A percentile compares a stretch with the other conserved stretches of the same genome.
Conservation (phyloP, 176 grass and related monocot genomes). For the Cymbopogon citratus region DNA sequence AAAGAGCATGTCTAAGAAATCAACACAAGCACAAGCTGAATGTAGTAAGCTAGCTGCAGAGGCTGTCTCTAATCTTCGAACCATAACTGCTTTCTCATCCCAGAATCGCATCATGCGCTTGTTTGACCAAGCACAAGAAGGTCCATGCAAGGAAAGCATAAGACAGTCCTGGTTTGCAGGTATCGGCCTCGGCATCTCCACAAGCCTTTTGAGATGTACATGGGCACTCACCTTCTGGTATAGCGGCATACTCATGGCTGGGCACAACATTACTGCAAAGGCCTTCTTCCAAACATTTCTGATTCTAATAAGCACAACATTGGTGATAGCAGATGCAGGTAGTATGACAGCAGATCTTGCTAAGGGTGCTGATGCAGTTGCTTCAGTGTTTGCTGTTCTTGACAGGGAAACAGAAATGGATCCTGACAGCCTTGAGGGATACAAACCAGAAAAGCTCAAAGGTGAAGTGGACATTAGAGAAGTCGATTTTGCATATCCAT, state of each 20-base stretch:
- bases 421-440: constrained; percentile 54
- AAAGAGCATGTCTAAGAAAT: constrained; percentile 65
- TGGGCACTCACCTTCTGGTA: constrained; percentile 97
- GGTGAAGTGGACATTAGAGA: constrained; percentile 73
- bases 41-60: constrained; percentile 83
- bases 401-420: constrained; percentile 69
- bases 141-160: constrained; percentile 56
- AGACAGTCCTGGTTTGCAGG: constrained; percentile 83
- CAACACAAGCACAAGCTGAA: constrained; percentile 60
- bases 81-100: constrained; percentile 89
- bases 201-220: constrained; percentile 68
- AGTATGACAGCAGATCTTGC: constrained; percentile 89
- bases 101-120: constrained; percentile 63
- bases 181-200: constrained; percentile 65
- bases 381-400: constrained; percentile 78
- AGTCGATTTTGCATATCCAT: constrained; percentile 79
- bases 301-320: constrained; percentile 83
- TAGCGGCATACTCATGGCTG: constrained; percentile 57
- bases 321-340: constrained; percentile 91
- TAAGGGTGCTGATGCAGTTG: constrained; percentile 80
- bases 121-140: constrained; percentile 59
- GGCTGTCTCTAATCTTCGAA: constrained; percentile 81
- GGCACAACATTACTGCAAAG: constrained; percentile 59
- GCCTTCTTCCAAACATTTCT: constrained; percentile 87
- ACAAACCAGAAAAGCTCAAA: constrained; percentile 51